Conservation (phyloP, 768 basidiomycete species). For the Dictyophora rubrovolvata region DNA sequence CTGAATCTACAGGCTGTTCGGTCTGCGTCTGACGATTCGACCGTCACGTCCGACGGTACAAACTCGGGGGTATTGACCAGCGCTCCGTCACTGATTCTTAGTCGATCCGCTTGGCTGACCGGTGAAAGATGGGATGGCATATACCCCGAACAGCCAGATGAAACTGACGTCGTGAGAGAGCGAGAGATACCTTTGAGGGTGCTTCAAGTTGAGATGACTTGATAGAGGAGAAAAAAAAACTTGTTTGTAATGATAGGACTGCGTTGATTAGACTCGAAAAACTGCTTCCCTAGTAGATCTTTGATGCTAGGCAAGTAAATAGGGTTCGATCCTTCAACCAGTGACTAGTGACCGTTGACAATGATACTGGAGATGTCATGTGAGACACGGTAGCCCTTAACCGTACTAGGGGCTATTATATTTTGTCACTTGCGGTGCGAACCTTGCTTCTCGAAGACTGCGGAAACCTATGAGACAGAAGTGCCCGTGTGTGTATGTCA, state of each 20-base stretch:
- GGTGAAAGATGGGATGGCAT: background rate
- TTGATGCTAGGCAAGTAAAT: too few relatives aligned
- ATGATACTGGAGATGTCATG: too few relatives aligned
- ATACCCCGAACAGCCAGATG: background rate
- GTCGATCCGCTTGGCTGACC: background rate
- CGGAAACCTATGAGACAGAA: background rate
- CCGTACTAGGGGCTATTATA: background rate
- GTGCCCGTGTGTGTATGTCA: background rate
- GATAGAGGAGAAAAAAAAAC: background rate
- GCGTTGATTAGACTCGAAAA: too few relatives aligned
- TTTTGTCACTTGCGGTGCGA: background rate
- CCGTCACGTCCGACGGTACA: background rate
- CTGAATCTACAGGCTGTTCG: background rate
- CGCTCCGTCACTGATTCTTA: background rate
- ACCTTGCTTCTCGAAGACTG: background rate
- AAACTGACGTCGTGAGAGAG: background rate
- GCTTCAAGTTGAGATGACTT: background rate
- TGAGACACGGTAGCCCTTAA: background rate
- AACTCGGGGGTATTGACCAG: background rate
- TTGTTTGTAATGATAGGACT: background rate
- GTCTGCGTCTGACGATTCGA: background rate
- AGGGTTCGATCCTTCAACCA: too few relatives aligned
- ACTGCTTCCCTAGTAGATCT: too few relatives aligned
- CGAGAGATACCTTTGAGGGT: background rate
- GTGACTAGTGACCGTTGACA: too few relatives aligned